These are phyloP conservation scores for Coniferiporia sulphurascens DNA, from an alignment of 1,284 basidiomycete genomes.

Conservation along the genomic window DNA sequence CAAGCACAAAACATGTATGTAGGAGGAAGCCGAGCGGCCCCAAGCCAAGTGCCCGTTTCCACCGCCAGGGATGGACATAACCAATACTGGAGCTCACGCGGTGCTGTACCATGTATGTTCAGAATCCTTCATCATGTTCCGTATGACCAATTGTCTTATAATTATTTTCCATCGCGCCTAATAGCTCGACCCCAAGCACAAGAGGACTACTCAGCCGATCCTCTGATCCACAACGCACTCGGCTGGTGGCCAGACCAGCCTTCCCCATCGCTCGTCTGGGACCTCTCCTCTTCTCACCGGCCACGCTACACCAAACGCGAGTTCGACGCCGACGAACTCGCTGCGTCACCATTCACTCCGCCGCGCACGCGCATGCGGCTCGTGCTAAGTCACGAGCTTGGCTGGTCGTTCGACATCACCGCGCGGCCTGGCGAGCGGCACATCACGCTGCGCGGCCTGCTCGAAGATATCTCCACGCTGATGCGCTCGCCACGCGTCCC, in stretches of 20 bases:
- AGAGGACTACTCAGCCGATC: slow-evolving; percentile 1
- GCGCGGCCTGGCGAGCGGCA: not conserved
- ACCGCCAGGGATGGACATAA: not conserved
- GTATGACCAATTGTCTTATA: not conserved
- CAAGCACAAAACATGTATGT: not conserved
- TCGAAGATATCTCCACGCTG: slow-evolving; percentile 1
- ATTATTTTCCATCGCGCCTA: not conserved
- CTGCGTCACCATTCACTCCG: slow-evolving; percentile 8
- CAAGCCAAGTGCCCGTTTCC: not conserved
- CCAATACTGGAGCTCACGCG: not conserved
- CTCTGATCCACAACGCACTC: slow-evolving; percentile 14
- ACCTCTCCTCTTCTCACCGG: not conserved
- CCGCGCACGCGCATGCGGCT: slow-evolving; percentile 9
- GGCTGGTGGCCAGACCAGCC: slow-evolving; percentile 16
- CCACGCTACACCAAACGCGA: slow-evolving; percentile 9
- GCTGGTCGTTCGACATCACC: slow-evolving; percentile 10
- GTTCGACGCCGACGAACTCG: slow-evolving; percentile 3
- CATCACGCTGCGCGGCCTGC: slow-evolving; percentile 6
- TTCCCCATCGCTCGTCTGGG: slow-evolving; percentile 8
- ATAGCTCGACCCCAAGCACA: not conserved
- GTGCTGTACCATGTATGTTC: not conserved
- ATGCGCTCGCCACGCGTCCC: slow-evolving; percentile 13
- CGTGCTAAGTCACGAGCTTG: not conserved
- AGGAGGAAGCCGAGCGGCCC: not conserved
- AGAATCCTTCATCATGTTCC: not conserved